Evolutionary conservation across 805 yeast genomes (phyloP), one percentile per base, ranked within the genome.

Genomic region (Candida berthetii): DNA sequence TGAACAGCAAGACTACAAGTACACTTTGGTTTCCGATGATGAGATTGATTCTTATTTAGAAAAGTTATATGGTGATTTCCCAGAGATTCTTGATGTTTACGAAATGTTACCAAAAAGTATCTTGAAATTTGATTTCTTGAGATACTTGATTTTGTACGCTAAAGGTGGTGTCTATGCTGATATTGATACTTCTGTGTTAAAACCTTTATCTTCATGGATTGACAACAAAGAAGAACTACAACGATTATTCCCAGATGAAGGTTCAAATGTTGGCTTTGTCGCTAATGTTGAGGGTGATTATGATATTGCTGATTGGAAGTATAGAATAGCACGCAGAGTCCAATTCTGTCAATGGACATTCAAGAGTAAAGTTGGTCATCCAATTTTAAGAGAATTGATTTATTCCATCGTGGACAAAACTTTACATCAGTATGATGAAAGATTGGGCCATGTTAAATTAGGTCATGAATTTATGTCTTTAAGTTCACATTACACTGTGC

Each of bases 261-360:
- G 61, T 7, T 64, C 57, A 8, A 54, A 66, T 25, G 65, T 76
- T 42, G 82, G 82, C 1, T 68, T 76, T 60, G 74, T 75, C 35
- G 61, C 76, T 24, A 66, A 72, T 13, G 65, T 76, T 35, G 82
- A 76, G 46, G 68, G 68, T 37, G 82, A 76, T 51, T 59, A 71
- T 37, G 68, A 65, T 39, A 66, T 66, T 31, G 69, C 73, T 36
- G 65, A 74, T 54, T 76, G 82, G 82, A 65, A 68, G 46, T 62
- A 64, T 41, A 69, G 71, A 48, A 63, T 66, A 54, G 67, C 69
- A 31, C 61, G 80, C 53, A 62, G 81, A 51, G 61, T 76, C 39
- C 80, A 76, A 53, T 74, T 76, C 53, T 78, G 79, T 38, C 81
- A 76, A 51, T 76, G 78, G 65, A 68, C 78, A 16, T 62, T 76